Conservation (phyloP, 2,329 filamentous ascomycete species). For the Blumeria graminis region DNA sequence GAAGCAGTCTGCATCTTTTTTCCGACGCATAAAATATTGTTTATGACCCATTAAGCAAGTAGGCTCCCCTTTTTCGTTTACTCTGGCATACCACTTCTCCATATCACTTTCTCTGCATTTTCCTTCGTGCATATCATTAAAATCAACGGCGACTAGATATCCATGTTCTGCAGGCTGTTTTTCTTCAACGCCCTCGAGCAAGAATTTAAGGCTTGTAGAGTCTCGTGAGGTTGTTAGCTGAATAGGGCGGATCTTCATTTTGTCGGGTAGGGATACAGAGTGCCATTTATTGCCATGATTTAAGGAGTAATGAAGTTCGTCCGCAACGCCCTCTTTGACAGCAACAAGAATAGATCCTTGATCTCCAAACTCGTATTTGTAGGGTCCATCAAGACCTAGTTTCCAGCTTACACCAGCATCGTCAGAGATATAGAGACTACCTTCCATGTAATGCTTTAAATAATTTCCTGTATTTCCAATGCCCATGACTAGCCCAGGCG, state of each 20-base stretch:
- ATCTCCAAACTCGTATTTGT: constrained; percentile 93
- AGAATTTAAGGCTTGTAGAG: constrained; percentile 77
- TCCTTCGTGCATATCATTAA: constrained; percentile 53
- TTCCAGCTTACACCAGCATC: constrained; percentile 76
- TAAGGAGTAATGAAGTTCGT: constrained; percentile 50
- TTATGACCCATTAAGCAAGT: constrained; percentile 92
- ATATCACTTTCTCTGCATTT: constrained; percentile 66
- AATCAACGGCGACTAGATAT: constrained; percentile 57
- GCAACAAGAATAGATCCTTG: constrained; percentile 76
- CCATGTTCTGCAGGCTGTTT: constrained; percentile 27
- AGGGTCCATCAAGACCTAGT: constrained; percentile 48
- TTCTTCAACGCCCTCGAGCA: constrained; percentile 39
- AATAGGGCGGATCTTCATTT: constrained; percentile 34
- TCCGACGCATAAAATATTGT: constrained; percentile 65
- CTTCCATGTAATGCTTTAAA: constrained; percentile 45
- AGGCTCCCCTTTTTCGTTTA: constrained; percentile 55
- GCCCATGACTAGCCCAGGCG: constrained; percentile 82
- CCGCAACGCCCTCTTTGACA: constrained; percentile 41
- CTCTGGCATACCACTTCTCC: constrained; percentile 69
- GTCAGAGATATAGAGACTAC: constrained; percentile 70
- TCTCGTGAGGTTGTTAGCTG: constrained; percentile 75
- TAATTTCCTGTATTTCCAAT: constrained; percentile 69
- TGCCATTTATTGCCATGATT: constrained; percentile 78
- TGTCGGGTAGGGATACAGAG: constrained; percentile 40
- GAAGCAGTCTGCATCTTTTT: constrained; percentile 73